Conservation (phyloP, 306 rosid species). For the Ceratonia siliqua region DNA sequence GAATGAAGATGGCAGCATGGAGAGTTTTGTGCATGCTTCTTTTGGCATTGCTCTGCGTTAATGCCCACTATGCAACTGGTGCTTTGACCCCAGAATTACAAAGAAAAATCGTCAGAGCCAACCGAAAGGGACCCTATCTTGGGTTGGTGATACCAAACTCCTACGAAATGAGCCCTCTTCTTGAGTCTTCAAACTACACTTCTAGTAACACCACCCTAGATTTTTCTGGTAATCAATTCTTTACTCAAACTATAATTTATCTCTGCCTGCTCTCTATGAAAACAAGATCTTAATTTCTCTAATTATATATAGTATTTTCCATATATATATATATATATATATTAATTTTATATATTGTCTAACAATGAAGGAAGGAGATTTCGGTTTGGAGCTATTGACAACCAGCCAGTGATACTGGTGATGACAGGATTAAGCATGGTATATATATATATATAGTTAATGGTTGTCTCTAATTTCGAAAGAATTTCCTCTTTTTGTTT, state of each 20-base stretch:
- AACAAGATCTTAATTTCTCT: no score
- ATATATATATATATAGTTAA: no score
- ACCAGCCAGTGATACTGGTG: slow-evolving; percentile 35
- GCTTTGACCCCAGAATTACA: slow-evolving; percentile 30
- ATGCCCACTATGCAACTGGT: slow-evolving; percentile 37
- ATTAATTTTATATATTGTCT: no score
- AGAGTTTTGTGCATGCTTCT: slow-evolving; percentile 12
- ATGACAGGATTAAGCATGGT: slow-evolving; percentile 47
- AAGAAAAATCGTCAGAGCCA: slow-evolving; percentile 31
- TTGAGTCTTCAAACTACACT: slow-evolving; percentile 43
- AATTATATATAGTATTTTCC: background rate
- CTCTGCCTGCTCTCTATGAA: no score
- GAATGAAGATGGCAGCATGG: slow-evolving; percentile 20
- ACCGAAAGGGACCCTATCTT: slow-evolving; percentile 51
- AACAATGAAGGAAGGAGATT: slow-evolving; percentile 40
- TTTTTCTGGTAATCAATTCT: slow-evolving; percentile 39
- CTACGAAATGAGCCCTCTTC: slow-evolving; percentile 56
- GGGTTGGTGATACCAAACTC: slow-evolving; percentile 60
- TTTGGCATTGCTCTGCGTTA: slow-evolving; percentile 25
- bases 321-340: background rate
- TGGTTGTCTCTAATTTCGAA: no score
- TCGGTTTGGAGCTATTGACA: slow-evolving; percentile 41
- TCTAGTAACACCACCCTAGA: slow-evolving; percentile 37
- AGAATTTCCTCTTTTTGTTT: no score
- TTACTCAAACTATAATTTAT: background rate